Conservation (phyloP, 2,329 filamentous ascomycete species). For the Fusarium torulosum region DNA sequence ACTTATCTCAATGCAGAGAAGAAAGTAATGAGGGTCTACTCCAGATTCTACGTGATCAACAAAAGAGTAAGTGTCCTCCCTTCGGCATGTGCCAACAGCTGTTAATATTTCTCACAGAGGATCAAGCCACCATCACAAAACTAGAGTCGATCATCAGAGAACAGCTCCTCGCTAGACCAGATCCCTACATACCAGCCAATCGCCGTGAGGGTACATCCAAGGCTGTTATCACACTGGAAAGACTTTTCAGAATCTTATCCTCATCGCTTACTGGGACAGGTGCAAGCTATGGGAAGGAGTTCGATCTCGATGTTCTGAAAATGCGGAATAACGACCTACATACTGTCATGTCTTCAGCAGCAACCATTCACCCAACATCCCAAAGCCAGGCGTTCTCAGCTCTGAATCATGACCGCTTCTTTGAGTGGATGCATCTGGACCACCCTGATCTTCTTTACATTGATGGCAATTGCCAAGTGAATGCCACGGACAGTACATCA, state of each 20-base stretch:
- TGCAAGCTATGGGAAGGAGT: background rate
- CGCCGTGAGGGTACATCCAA: background rate
- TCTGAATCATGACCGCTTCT: background rate
- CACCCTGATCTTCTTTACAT: background rate
- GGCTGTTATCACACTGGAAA: background rate
- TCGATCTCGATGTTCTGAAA: background rate
- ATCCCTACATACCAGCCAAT: background rate
- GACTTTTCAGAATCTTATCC: background rate
- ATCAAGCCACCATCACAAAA: background rate
- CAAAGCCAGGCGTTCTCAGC: background rate
- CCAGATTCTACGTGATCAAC: background rate
- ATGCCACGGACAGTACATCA: background rate
- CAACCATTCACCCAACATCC: background rate
- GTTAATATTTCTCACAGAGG: background rate
- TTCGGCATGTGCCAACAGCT: background rate
- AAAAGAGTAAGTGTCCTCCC: background rate
- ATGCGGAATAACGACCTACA: background rate
- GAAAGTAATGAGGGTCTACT: background rate
- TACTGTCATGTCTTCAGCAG: background rate
- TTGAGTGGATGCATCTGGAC: background rate
- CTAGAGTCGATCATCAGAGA: background rate
- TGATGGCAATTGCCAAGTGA: background rate
- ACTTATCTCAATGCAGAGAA: background rate
- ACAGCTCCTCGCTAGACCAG: background rate
- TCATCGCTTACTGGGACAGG: background rate